A percentile compares a stretch with the other conserved stretches of the same genome.
Conservation (phyloP, 2,329 filamentous ascomycete genomes). For the Xylariaceae sp. region DNA sequence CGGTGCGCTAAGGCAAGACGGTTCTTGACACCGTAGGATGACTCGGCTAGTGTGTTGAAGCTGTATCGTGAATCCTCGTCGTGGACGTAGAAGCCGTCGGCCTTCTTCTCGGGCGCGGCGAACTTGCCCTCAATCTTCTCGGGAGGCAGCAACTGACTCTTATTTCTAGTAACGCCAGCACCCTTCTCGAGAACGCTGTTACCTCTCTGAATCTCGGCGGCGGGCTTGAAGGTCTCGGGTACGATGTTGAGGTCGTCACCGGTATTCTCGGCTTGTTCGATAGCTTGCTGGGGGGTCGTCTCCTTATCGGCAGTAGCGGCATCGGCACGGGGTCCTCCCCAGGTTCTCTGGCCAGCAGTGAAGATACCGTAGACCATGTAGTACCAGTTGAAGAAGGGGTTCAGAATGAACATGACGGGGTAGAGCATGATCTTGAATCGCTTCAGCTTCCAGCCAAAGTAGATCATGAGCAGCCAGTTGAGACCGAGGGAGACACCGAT, state of each 20-base stretch:
- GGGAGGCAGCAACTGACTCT: conserved; percentile 64
- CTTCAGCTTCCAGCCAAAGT: conserved; percentile 81
- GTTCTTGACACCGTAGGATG: conserved; percentile 33
- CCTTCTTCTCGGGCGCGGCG: conserved; percentile 60
- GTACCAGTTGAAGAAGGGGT: conserved; percentile 96
- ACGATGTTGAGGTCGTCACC: conserved; percentile 89
- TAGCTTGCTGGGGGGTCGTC: conserved; percentile 76
- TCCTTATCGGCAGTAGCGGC: conserved; percentile 71
- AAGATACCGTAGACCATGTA: conserved; percentile 98
- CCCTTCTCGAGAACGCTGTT: conserved; percentile 27
- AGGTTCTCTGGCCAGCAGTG: conserved; percentile 88
- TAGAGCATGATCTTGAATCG: conserved; percentile 94
- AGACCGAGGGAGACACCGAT: conserved; percentile 87
- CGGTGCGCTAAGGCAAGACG: conserved; percentile 48
- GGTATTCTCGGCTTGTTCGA: conserved; percentile 68
- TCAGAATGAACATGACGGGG: conserved; percentile 89
- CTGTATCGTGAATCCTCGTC: conserved; percentile 61
- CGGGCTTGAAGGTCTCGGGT: conserved; percentile 72
- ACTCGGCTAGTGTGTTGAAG: conserved; percentile 37
- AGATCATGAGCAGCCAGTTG: conserved; percentile 94
- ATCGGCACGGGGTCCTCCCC: conserved; percentile 90
- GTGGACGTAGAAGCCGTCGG: conserved; percentile 65
- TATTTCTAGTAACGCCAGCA: conserved; percentile 42
- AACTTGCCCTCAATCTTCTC: conserved; percentile 74
- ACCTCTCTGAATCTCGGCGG: conserved; percentile 44